These are phyloP conservation scores for Barnettozyma pratensis DNA, from an alignment of 805 yeast genomes.

Conservation along the genomic window DNA sequence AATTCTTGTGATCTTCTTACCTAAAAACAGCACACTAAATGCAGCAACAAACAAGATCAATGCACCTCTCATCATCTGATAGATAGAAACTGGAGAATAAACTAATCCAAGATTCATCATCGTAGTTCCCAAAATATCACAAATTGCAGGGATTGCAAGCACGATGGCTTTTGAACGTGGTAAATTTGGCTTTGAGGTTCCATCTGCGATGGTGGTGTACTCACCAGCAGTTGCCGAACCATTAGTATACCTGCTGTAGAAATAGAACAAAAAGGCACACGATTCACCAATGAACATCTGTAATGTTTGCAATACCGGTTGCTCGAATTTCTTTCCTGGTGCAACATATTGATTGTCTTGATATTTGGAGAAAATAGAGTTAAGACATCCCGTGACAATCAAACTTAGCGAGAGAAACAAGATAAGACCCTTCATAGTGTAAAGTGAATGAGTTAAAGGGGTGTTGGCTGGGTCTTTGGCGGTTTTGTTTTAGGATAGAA, in stretches of 20 bases:
- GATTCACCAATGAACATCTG: conserved; percentile 81
- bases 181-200: conserved; percentile 12
- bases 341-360: conserved; percentile 74
- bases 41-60: conserved; percentile 71
- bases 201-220: background rate
- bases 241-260: conserved; percentile 19
- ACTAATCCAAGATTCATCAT: conserved; percentile 70
- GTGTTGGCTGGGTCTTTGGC: background rate
- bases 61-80: conserved; percentile 84
- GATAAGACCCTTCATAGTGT: conserved; percentile 13
- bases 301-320: conserved; percentile 72
- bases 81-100: conserved; percentile 72
- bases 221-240: background rate
- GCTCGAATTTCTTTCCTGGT: conserved; percentile 51
- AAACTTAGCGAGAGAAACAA: conserved; percentile 38
- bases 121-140: conserved; percentile 72
- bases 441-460: background rate
- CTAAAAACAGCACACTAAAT: conserved; percentile 58
- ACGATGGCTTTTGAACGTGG: conserved; percentile 28
- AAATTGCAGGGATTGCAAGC: conserved; percentile 57
- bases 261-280: conserved; percentile 40
- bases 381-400: conserved; percentile 62
- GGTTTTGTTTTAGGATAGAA: background rate
- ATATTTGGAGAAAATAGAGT: conserved; percentile 67
- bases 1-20: conserved; percentile 45